A percentile compares a stretch with the other conserved stretches of the same genome.
Conservation (phyloP, 1,284 basidiomycete species). For the Baeospora myosura region DNA sequence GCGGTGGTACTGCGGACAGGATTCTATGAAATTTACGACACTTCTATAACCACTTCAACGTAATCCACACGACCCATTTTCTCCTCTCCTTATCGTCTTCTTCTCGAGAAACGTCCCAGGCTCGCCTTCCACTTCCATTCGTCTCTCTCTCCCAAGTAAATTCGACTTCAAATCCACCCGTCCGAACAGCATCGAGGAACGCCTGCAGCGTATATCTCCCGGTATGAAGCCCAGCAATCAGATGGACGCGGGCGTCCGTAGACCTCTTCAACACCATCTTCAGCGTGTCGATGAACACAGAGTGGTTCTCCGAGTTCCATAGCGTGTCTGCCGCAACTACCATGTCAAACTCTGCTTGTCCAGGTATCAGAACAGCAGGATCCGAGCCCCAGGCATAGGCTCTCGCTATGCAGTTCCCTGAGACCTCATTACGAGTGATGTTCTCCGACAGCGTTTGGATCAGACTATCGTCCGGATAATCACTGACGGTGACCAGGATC, state of each 20-base stretch:
- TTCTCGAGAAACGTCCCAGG: constrained; percentile 46
- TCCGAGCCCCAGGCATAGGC: constrained; percentile 63
- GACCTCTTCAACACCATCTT: constrained; percentile 36
- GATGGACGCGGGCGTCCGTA: constrained; percentile 40
- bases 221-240: constrained; percentile 68
- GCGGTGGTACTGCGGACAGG: no score
- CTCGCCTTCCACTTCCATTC: constrained; percentile 27
- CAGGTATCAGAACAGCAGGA: constrained; percentile 25
- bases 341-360: constrained; percentile 42
- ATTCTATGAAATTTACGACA: no score
- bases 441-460: constrained; percentile 54
- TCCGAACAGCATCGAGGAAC: constrained; percentile 38
- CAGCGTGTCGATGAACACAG: constrained; percentile 45
- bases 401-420: constrained; percentile 37
- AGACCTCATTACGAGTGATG: constrained; percentile 41
- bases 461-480: constrained; percentile 64
- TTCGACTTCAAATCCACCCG: constrained; percentile 40
- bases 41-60: constrained; percentile 46
- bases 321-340: constrained; percentile 68
- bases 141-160: constrained; percentile 42
- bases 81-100: constrained; percentile 61
- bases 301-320: constrained; percentile 61
- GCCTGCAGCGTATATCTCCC: constrained; percentile 61
- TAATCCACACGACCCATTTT: constrained; percentile 63
- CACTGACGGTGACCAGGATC: constrained; percentile 46